Base-by-base conservation (phyloP, 805 yeast genomes). In the Cyberlindnera nakhonratchasimensis region DNA sequence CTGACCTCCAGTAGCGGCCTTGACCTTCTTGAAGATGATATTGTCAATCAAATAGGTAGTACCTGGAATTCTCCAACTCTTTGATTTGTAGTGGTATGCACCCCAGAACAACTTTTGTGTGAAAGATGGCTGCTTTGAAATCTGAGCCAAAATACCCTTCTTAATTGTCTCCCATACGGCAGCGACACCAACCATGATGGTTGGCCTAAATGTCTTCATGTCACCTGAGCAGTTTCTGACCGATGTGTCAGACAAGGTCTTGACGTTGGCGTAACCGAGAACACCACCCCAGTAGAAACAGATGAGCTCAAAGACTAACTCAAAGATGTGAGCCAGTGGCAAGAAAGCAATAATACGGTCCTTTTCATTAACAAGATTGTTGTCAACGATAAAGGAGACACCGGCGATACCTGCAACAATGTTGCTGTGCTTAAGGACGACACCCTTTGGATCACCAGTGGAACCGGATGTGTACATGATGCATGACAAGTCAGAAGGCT, bases 111-210 rank as follows among this genome's bases (percentile, higher is more conserved):
- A 58, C 62, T 78, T 85, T 67, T 88, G 96, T 24, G 76, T 73
- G 19, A 81, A 54, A 13, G 78, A 55, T 14, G 96, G 84, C 56
- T 73, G 72, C 56, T 79, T 75, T 52, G 72, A 70, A 52, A 93
- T 77, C 68, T 90, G 89, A 42, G 77, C 77, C 45, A 87, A 47
- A 46, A 93, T 84, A 45, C 99, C 99, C 72, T 93, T 93, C 65
- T 90, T 84, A 47, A 93, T 87, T 29, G 84, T 75, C 71, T 93
- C 99, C 96, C 96, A 93, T 40, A 93, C 97, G 5, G 98, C 96
- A 14, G 97, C 97, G 43, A 93, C 99, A 65, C 96, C 99, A 51
- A 89, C 96, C 96, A 93, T 86, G 54, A 90, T 67, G 5, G 96
- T 86, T 45, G 99, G 99, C 63, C 80, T 74, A 67, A 89, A 86